phyloP scores from a whole-genome alignment of 306 rosid species.

The Arachis stenosperma region DNA sequence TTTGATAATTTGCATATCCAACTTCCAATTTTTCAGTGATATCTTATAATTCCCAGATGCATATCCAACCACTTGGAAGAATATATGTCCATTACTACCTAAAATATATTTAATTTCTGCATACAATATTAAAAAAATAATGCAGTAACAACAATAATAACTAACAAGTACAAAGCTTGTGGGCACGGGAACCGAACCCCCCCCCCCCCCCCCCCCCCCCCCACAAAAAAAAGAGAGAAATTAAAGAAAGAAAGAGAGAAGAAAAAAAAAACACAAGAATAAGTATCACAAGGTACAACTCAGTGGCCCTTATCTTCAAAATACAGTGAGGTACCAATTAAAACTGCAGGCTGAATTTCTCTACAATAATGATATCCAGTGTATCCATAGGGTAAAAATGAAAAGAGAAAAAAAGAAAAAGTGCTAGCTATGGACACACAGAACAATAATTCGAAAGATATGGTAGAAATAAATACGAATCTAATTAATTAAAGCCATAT shows the following conservation, averaged over 20 bases:
- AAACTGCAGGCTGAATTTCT: conserved; percentile 10
- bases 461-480: conserved; percentile 20
- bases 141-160: no score
- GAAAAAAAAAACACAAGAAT: not conserved
- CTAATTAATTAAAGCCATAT: conserved; percentile 29
- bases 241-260: no score
- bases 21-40: conserved; percentile 53
- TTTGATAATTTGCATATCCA: conserved; percentile 43
- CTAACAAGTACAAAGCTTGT: conserved; percentile 24
- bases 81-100: conserved; percentile 31
- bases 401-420: no score
- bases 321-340: not conserved
- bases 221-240: not conserved
- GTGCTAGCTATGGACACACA: no score
- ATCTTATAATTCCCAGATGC: conserved; percentile 34
- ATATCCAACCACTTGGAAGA: conserved; percentile 45
- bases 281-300: not conserved
- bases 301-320: not conserved
- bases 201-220: not conserved
- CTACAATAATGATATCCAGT: not conserved
- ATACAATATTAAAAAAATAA: conserved; percentile 26
- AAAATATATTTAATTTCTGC: conserved; percentile 9
- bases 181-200: conserved; percentile 29
- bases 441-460: not conserved
- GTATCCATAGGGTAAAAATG: not conserved